These are phyloP conservation scores for Holtermannia corniformis DNA, from an alignment of 768 basidiomycete genomes.

Conservation along the genomic window DNA sequence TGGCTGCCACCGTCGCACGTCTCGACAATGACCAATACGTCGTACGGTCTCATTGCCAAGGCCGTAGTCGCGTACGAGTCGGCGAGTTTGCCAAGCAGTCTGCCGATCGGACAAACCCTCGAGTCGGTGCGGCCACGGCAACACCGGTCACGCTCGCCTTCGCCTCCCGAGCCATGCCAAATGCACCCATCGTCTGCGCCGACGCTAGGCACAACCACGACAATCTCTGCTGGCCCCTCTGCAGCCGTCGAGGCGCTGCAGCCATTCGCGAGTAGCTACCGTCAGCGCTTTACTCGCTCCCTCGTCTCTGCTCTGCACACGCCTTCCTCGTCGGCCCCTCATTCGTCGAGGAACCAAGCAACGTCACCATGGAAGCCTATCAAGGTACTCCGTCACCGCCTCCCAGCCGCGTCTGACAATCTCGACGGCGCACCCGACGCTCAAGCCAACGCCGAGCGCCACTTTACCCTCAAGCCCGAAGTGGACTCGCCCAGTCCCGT, in stretches of 20 bases:
- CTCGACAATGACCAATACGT: slow-evolving; percentile 17
- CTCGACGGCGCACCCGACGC: not conserved
- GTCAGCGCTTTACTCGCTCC: not conserved
- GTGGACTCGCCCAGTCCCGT: slow-evolving; percentile 24
- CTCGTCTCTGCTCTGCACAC: not conserved
- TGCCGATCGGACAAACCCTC: too few species aligned
- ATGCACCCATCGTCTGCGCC: not conserved
- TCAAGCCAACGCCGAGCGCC: slow-evolving; percentile 5
- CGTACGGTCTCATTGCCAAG: slow-evolving; percentile 24
- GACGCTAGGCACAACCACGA: too few species aligned
- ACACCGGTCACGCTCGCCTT: too few species aligned
- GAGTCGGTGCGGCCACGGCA: too few species aligned
- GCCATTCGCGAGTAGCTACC: not conserved
- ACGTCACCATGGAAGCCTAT: slow-evolving; percentile 1
- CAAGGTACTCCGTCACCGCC: slow-evolving; percentile 8
- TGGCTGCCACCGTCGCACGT: slow-evolving; percentile 58
- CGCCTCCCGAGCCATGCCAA: not conserved
- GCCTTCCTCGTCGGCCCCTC: not conserved
- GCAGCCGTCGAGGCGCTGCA: too few species aligned
- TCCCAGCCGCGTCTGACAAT: slow-evolving; percentile 4
- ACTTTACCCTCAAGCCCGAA: slow-evolving; percentile 21
- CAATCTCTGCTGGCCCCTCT: too few species aligned
- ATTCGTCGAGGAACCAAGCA: not conserved
- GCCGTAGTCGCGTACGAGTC: not conserved
- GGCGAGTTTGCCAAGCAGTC: not conserved